Evolutionary conservation across 768 basidiomycete genomes (phyloP), one percentile per base, ranked within the genome.

Genomic region (Leccinellum rugosiceps): DNA sequence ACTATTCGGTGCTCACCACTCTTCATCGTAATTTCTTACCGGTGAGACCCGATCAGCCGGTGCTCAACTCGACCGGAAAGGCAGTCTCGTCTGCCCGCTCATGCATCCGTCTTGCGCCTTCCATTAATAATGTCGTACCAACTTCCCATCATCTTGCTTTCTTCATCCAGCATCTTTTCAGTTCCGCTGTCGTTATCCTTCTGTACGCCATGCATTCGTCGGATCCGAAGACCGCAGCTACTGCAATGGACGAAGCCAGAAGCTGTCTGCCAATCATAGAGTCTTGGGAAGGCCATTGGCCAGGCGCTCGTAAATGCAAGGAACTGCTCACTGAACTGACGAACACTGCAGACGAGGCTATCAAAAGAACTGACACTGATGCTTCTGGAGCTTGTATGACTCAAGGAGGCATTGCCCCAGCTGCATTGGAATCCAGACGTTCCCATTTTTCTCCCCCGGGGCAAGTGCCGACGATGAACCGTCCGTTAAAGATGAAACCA

Each of bases 81-180:
- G 92, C 92, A 3, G 87, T 93, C 47, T 83, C 87, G 25, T 90
- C 90, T 46, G 92, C 92, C 28, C 87, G 92, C 4, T 90, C 86
- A 30, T 94, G 89, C 72, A 92, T 93, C 56, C 84, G 85, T 26
- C 82, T 94, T 23, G 92, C 92, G 3, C 87, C 91, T 38, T 89
- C 90, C 3, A 88, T 93, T 77, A 89, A 84, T 68, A 85, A 89
- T 64, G 83, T 87, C 48, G 90, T 94, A 2, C 90, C 92, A 9
- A 80, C 88, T 13, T 93, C 92, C 14, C 91, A 92, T 63, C 90
- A 92, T 69, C 80, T 93, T 45, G 90, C 91, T 4, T 91, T 92
- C 74, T 92, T 89, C 79, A 90, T 93, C 43, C 92, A 94, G 64
- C 90, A 90, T 63, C 78, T 94, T 23, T 93, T 93, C 77, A 92